Base-by-base conservation (phyloP, 2,329 filamentous ascomycete genomes). In the Fusarium bulbicola region DNA sequence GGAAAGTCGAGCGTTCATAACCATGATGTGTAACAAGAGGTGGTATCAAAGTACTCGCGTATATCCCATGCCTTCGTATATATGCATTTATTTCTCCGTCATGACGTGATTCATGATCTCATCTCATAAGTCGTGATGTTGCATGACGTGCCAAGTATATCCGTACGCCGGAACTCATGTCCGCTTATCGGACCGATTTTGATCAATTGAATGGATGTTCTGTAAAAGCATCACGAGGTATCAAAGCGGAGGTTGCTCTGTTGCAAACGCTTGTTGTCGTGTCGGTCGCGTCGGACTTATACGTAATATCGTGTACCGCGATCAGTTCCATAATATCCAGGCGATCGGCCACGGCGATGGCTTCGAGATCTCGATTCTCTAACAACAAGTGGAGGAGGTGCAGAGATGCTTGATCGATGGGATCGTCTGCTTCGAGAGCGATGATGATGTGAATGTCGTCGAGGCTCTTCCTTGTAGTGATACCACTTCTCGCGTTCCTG, bases 401-500 rank as follows among this genome's bases (percentile, higher is more conserved):
- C 61, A 7, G 78, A 78, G 3, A 79, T 43, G 26, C 77, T 76
- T 1, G 78, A 78, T 5, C 70, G 70, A 32, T 76, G 75, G 2
- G 67, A 70, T 9, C 71, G 70, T 18, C 66, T 67, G 21, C 76
- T 78, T 26, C 70, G 73, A 4, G 74, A 75, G 26, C 74, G 77
- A 21, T 79, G 79, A 10, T 59, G 61, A 28, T 71, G 47, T 7
- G 47, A 50, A 24, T 50, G 76, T 24, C 70, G 65, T 56, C 68
- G 68, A 36, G 72, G 63, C 18, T 63, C 70, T n/a, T 76, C 78
- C 24, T 78, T 76, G 60, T 79, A 76, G 59, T 79, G 77, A 59
- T 84, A 83, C 75, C 76, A 76, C 37, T 74, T 77, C 72, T 84
- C 72, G 21, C 80, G 52, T 21, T 79, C 78, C 10, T 76, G 75